Conservation (phyloP, 139 green algal genomes). For the Chlamydomonas sphaeroides region DNA sequence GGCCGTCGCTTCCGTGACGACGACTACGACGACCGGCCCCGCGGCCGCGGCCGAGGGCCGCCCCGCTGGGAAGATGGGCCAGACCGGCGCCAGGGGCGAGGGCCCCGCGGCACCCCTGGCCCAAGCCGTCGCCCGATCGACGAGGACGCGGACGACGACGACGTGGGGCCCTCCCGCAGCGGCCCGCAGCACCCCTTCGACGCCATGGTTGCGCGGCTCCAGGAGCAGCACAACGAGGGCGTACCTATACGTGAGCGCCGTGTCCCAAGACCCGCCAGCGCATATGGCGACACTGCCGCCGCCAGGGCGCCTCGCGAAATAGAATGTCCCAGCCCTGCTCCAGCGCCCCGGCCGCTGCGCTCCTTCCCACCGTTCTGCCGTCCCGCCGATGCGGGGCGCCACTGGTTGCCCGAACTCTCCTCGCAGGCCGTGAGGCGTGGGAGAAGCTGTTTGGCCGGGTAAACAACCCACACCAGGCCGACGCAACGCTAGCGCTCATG, state of each 20-base stretch:
- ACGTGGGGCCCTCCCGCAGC: too few relatives aligned
- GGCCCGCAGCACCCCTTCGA: not conserved
- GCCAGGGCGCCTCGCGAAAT: not conserved
- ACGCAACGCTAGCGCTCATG: slow-evolving; percentile 24
- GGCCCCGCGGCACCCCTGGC: too few relatives aligned
- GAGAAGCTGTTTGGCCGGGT: not conserved
- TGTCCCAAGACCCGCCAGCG: not conserved
- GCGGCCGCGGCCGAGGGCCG: too few relatives aligned
- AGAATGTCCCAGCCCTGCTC: not conserved
- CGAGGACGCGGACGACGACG: too few relatives aligned
- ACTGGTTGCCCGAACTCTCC: not conserved
- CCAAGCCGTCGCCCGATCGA: too few relatives aligned
- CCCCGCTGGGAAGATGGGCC: too few relatives aligned
- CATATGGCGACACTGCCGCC: too few relatives aligned
- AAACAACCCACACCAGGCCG: not conserved
- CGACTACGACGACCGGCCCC: too few relatives aligned
- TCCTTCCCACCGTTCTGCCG: not conserved
- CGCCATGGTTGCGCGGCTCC: not conserved
- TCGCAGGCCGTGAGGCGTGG: not conserved
- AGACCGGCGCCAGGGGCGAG: too few relatives aligned
- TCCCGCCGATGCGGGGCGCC: too few relatives aligned
- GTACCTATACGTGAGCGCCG: slow-evolving; percentile 7
- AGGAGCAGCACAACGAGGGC: not conserved
- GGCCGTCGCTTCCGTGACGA: too few relatives aligned
- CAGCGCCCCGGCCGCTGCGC: too few relatives aligned